A percentile compares a stretch with the other conserved stretches of the same genome.
phyloP scores from a whole-genome alignment of 306 rosid genomes.

The Trifolium subterraneum region DNA sequence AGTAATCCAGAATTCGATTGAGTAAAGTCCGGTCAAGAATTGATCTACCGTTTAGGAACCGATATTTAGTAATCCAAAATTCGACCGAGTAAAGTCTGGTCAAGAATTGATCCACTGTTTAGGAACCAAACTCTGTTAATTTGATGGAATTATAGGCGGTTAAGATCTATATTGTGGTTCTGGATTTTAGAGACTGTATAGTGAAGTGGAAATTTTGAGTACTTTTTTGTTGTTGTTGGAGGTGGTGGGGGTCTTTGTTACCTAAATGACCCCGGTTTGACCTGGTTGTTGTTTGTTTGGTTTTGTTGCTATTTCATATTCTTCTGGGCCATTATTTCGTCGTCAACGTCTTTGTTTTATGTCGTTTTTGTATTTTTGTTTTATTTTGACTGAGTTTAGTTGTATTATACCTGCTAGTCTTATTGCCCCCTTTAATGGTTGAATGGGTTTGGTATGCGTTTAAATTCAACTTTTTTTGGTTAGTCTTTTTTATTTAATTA shows the following conservation, averaged over 20 bases:
- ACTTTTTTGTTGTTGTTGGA: neutral
- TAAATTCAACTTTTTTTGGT: neutral
- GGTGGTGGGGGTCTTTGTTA: neutral
- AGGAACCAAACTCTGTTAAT: neutral
- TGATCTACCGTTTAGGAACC: no score
- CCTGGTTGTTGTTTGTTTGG: constrained; percentile 32
- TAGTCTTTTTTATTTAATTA: neutral
- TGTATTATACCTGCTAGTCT: constrained; percentile 24
- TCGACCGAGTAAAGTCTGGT: no score
- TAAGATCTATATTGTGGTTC: neutral
- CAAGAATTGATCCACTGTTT: no score
- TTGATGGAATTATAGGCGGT: neutral
- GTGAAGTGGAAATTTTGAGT: constrained; percentile 29
- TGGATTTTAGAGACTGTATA: constrained; percentile 22
- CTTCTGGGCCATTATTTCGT: neutral
- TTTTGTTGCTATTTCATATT: constrained; percentile 26
- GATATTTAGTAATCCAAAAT: no score
- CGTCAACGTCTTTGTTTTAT: constrained; percentile 4
- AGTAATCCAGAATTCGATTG: no score
- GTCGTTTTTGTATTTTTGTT: neutral
- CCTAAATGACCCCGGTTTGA: constrained; percentile 22
- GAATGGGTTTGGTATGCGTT: constrained; percentile 14
- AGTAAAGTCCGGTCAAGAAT: no score
- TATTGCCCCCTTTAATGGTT: constrained; percentile 33
- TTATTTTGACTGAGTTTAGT: constrained; percentile 32